phyloP scores from a whole-genome alignment of 2,329 filamentous ascomycete genomes.

The Penicillium rolfsii region DNA sequence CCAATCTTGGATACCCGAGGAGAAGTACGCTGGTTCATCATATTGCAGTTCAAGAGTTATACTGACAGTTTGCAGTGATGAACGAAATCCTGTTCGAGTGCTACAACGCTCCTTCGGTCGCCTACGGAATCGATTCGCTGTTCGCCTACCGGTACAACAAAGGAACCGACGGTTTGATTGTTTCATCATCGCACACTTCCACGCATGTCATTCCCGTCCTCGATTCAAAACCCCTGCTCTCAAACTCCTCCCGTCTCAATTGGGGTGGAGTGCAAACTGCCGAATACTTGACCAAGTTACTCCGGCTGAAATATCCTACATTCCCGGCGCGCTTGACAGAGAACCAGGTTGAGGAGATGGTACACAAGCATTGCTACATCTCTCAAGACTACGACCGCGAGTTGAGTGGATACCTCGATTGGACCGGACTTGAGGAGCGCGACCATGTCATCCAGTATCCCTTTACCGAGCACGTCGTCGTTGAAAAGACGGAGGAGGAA shows the following conservation, averaged over 20 bases:
- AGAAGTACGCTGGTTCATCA: constrained; percentile 65
- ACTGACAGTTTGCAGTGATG: constrained; percentile 67
- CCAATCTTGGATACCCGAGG: constrained; percentile 84
- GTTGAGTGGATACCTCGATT: constrained; percentile 76
- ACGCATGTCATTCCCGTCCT: constrained; percentile 95
- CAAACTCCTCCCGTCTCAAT: constrained; percentile 84
- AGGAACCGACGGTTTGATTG: constrained; percentile 81
- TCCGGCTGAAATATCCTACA: constrained; percentile 87
- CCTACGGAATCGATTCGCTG: constrained; percentile 93
- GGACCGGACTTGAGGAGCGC: constrained; percentile 87
- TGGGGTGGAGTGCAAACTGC: constrained; percentile 92
- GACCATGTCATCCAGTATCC: constrained; percentile 91
- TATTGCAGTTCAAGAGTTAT: constrained; percentile 23
- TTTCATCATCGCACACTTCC: constrained; percentile 89
- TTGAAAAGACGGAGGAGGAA: constrained; percentile 94
- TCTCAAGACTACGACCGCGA: constrained; percentile 83
- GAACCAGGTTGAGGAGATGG: constrained; percentile 83
- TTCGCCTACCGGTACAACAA: constrained; percentile 95
- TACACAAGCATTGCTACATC: constrained; percentile 87
- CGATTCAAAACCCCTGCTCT: constrained; percentile 79
- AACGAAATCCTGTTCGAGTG: constrained; percentile 97
- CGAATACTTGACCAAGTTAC: constrained; percentile 87
- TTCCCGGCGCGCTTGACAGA: constrained; percentile 85
- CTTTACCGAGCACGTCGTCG: constrained; percentile 84
- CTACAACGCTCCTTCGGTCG: constrained; percentile 85